phyloP scores from a whole-genome alignment of 192 early-diverging fungal species.

The Powellomyces hirtus region DNA sequence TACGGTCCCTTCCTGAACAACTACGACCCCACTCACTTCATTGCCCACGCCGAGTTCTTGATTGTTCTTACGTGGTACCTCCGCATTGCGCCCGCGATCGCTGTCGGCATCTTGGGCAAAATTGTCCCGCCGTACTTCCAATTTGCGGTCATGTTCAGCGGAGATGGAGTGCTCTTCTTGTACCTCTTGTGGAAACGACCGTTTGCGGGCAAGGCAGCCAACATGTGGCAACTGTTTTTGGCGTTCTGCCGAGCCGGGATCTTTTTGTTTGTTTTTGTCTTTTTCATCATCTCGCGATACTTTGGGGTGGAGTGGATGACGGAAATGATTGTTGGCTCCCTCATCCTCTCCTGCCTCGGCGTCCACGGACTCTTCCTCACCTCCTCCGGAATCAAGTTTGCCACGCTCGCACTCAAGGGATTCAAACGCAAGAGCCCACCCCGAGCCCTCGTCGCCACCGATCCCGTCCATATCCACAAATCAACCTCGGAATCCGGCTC shows the following conservation, averaged over 20 bases:
- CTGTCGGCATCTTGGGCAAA: constrained; percentile 18
- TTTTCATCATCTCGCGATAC: neutral
- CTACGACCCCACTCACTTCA: constrained; percentile 11
- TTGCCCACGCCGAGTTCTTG: constrained; percentile 21
- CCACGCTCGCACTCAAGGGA: neutral
- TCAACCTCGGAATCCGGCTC: neutral
- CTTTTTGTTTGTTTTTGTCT: constrained; percentile 1
- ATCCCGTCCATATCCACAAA: neutral
- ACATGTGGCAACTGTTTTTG: constrained; percentile 14
- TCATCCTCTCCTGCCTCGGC: constrained; percentile 12
- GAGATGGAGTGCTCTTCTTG: constrained; percentile 9
- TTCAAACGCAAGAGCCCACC: neutral
- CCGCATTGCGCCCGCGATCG: constrained; percentile 10
- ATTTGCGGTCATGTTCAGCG: constrained; percentile 10
- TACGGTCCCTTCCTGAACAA: constrained; percentile 25
- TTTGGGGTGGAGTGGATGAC: constrained; percentile 14
- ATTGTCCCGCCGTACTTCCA: constrained; percentile 17
- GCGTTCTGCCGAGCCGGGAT: constrained; percentile 4
- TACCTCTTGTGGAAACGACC: constrained; percentile 11
- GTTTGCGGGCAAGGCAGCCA: constrained; percentile 10
- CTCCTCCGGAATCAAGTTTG: constrained; percentile 6
- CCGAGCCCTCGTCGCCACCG: neutral
- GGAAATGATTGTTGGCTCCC: neutral
- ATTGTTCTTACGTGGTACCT: constrained; percentile 15
- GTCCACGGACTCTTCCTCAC: constrained; percentile 7